Evolutionary conservation across 371 early-diverging fungal genomes (phyloP), one percentile per base, ranked within the genome.

Genomic region (Neoconidiobolus thromboides): DNA sequence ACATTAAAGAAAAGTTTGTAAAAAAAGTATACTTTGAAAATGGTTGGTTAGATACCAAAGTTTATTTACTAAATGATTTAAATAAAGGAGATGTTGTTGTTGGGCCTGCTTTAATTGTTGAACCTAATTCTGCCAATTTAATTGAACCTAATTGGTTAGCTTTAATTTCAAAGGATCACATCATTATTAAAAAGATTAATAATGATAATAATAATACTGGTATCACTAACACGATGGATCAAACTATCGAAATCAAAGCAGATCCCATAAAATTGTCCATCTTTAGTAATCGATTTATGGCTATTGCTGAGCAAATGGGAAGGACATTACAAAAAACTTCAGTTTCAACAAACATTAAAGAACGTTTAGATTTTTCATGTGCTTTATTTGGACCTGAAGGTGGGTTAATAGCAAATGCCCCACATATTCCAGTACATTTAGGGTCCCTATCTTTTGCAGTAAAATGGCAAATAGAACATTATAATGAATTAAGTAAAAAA

Each of bases 281-380:
- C 14, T 93, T 96, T 67, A 85, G 87, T 0, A 93, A 95, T 71
- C 81, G 97, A 1, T 96, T 96, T 64, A 96, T 96, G 97, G 79
- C 82, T 60, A 95, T 96, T 69, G 97, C 96, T 9, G 94, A 96
- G 65, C 93, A 96, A 70, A 96, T 96, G 96, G 96, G 96, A 10
- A 76, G 85, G 15, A 89, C 93, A 2, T 68, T 96, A 26, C 91
- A 93, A 68, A 89, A 91, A 70, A 96, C 97, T 0, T 77, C 93
- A 37, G 86, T 95, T 43, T 88, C 89, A 39, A 93, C 95, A 36
- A 96, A 96, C 61, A 95, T 96, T 69, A 96, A 96, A 66, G 97
- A 96, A 65, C 82, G 97, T 37, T 70, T 89, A 63, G 97, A 96
- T 66, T 96, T 96, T 64, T 89, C 89, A 0, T 96, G 97, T 66